These are phyloP conservation scores for Pythium oligandrum DNA, from an alignment of 352 stramenopile species.

Conservation along the genomic window DNA sequence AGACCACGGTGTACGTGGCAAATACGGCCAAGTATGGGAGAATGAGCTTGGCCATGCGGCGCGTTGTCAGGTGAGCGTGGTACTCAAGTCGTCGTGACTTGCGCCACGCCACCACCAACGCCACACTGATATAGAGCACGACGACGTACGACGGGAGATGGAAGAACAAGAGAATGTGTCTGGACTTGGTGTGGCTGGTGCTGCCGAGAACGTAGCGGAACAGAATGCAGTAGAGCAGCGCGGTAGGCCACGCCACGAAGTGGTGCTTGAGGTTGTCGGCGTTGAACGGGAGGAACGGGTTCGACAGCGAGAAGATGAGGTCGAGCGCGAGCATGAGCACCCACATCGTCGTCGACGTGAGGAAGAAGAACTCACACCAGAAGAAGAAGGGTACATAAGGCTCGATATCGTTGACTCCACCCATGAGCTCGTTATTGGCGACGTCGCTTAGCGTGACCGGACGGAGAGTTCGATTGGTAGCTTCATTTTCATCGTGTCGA, in stretches of 20 bases:
- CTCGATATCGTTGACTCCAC: conserved; percentile 23
- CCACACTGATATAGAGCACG: conserved; percentile 56
- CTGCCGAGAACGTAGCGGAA: conserved; percentile 61
- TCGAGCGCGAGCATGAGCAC: conserved; percentile 83
- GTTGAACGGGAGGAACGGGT: conserved; percentile 85
- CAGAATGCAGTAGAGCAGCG: conserved; percentile 59
- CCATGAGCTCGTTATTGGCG: conserved; percentile 47
- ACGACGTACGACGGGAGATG: conserved; percentile 64
- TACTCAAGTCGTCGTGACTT: conserved; percentile 70
- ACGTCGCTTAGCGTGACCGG: conserved; percentile 57
- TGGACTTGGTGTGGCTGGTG: conserved; percentile 15
- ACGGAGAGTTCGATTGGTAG: not conserved
- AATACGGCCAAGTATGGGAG: conserved; percentile 74
- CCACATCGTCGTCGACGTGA: conserved; percentile 72
- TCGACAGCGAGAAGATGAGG: conserved; percentile 84
- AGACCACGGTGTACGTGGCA: conserved; percentile 35
- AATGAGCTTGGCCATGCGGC: conserved; percentile 82
- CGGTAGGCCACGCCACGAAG: conserved; percentile 67
- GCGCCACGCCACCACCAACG: conserved; percentile 59
- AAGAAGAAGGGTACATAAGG: conserved; percentile 74
- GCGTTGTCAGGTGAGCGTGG: conserved; percentile 70
- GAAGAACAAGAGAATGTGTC: conserved; percentile 63
- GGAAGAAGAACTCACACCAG: conserved; percentile 82
- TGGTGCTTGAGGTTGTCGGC: conserved; percentile 83
- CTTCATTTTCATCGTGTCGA: not conserved